Evolutionary conservation across 148 eudicot species (phyloP).

Genomic region (Vaccinium corymbosum): DNA sequence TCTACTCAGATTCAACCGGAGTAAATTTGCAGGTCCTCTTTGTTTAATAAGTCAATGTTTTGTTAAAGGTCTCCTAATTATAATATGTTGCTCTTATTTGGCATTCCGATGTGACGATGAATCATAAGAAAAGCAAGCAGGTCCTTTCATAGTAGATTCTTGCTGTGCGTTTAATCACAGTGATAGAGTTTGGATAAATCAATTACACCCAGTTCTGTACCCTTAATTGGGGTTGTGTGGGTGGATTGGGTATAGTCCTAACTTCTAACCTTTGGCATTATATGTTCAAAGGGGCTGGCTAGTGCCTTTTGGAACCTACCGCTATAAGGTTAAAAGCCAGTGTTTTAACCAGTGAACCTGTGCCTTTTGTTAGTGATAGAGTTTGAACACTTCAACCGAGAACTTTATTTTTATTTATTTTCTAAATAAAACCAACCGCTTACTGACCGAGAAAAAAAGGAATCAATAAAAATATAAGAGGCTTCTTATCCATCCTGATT

Average conservation of each 20-base stretch:
- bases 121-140: not conserved
- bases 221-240: not conserved
- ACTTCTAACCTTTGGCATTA: not conserved
- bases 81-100: not conserved
- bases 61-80: constrained; percentile 7
- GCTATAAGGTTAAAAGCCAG: not conserved
- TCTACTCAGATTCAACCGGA: constrained; percentile 77
- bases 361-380: not conserved
- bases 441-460: not conserved
- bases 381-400: not conserved
- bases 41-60: constrained; percentile 4
- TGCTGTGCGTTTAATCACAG: not conserved
- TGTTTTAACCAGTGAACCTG: not conserved
- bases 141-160: not conserved
- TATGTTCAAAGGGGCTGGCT: not conserved
- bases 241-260: not conserved
- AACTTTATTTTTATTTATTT: not conserved
- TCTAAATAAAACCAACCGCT: not conserved
- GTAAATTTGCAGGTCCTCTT: constrained; percentile 82
- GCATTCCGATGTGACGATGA: not conserved
- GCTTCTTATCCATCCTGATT: not conserved
- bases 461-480: not conserved
- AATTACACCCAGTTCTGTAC: not conserved
- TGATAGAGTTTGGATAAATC: not conserved
- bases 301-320: not conserved